Evolutionary conservation across 306 rosid species (phyloP), one percentile per base, ranked within the genome.

Genomic region (Cicer chorassanicum): DNA sequence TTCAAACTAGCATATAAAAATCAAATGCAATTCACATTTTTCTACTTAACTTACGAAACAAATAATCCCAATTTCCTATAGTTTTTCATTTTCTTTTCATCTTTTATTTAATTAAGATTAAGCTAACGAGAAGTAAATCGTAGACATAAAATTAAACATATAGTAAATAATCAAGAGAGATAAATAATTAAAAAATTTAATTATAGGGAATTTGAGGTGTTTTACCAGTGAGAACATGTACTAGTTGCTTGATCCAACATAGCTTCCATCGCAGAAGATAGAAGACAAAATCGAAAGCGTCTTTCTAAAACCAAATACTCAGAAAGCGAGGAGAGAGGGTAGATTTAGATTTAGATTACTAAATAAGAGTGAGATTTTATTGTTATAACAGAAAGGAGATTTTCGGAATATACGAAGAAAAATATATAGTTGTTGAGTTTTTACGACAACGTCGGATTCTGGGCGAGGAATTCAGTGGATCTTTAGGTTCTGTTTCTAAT

Each of bases 171-270:
- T 39, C 66, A 13, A 10, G 48, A 21, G 16, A 57, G 40, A 49
- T 21, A 45, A 43, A 68, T 8, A 64, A 64, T 65, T 54, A 5
- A 18, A 14, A 65, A 68, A 73, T 13, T 49, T 11, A 70, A 65
- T 24, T 38, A 0, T 1, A 41, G 12, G 40, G n/a, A 72, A 39
- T 36, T 13, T 36, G 2, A 70, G 49, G 38, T 15, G 38, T 7
- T 57, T 72, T 87, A 94, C 98, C 98, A 94, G 96, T 94, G 96
- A 82, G 75, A 21, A 82, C 98, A 94, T 44, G 70, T 21, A 61
- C 78, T 85, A 45, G 85, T 73, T 78, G 81, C 78, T 60, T 87
- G 93, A 65, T 89, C 93, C 24, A 86, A 84, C 62, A 73, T 86
- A 83, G 66, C 75, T 42, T 90, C 95, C 98, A 94, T 94, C 57